Evolutionary conservation across 805 yeast species (phyloP).

Genomic region (Cyberlindnera xylosilytica): DNA sequence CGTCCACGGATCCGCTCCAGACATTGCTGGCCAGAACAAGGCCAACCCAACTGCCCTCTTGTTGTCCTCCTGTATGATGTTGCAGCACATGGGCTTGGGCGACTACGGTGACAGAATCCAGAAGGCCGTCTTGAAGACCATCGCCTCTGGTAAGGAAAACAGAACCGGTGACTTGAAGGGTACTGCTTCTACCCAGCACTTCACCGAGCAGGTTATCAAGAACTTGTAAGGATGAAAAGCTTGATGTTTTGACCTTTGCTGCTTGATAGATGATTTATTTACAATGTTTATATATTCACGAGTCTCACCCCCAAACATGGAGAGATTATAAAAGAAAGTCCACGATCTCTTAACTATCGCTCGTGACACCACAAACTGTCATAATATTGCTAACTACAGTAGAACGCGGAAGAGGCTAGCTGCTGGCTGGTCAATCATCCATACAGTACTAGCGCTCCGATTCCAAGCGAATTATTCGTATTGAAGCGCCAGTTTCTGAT

Average conservation of each 20-base stretch:
- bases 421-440: too few species aligned
- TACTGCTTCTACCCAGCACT: slow-evolving; percentile 80
- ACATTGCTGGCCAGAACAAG: slow-evolving; percentile 97
- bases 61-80: slow-evolving; percentile 97
- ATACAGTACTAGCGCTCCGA: too few species aligned
- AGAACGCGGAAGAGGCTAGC: too few species aligned
- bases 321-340: too few species aligned
- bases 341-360: too few species aligned
- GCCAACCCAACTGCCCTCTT: slow-evolving; percentile 99
- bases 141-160: slow-evolving; percentile 93
- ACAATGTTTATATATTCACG: neutral
- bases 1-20: slow-evolving; percentile 99
- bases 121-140: slow-evolving; percentile 77
- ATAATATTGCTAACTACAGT: too few species aligned
- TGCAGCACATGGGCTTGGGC: slow-evolving; percentile 94
- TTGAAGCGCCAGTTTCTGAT: too few species aligned
- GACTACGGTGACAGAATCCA: slow-evolving; percentile 82
- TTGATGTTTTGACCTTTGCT: neutral
- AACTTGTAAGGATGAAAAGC: slow-evolving; percentile 25
- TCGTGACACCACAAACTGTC: too few species aligned
- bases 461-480: too few species aligned
- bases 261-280: slow-evolving; percentile 8
- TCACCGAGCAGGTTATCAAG: slow-evolving; percentile 87
- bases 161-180: slow-evolving; percentile 98
- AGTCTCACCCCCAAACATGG: too few species aligned